Base-by-base conservation (phyloP, 2,329 filamentous ascomycete genomes). In the Ophiostoma perfectum region DNA sequence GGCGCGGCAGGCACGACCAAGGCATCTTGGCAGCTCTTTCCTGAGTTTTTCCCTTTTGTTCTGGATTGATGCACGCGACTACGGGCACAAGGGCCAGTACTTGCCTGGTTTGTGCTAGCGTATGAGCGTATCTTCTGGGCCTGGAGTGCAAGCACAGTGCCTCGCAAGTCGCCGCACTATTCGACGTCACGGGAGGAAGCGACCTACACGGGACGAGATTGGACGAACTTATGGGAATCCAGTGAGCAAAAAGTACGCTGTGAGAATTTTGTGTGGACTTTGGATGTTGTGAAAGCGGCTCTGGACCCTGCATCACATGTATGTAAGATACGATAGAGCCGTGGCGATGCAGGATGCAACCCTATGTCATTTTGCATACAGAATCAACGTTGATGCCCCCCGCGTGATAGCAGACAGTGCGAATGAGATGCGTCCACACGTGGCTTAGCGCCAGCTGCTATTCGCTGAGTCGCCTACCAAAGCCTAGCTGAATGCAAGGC, bases 251-350 rank as follows among this genome's bases (percentile, higher is more conserved):
- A 44, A 7, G 42, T 44, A 9, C 42, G 42, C 42, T 44, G 42
- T 44, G 5, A 12, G 42, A 2, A 44, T 44, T 7, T 7, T 44
- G 42, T 12, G 5, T 5, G 12, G 5, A 9, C 2, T 9, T 7
- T 44, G 42, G 12, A 12, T 44, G 42, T 44, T 1, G 42, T 18
- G 27, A 18, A 8, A 52, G 16, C 49, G 27, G 49, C 49, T 18
- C n/a, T 55, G n/a, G n/a, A 55, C 49, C 49, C 49, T 55, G 49
- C 49, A 55, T 55, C n/a, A n/a, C n/a, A n/a, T n/a, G n/a, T 3
- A 55, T 55, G n/a, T 27, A 11, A n/a, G 47, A 49, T 55, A 27
- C 5, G n/a, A 4, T 18, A 6, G n/a, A 55, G 49, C n/a, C 49
- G n/a, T 27, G 49, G 8, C 7, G 49, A 55, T 55, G 49, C 49